Evolutionary conservation across 495 filamentous ascomycete genomes (phyloP).

Genomic region (Penicillium silybi): DNA sequence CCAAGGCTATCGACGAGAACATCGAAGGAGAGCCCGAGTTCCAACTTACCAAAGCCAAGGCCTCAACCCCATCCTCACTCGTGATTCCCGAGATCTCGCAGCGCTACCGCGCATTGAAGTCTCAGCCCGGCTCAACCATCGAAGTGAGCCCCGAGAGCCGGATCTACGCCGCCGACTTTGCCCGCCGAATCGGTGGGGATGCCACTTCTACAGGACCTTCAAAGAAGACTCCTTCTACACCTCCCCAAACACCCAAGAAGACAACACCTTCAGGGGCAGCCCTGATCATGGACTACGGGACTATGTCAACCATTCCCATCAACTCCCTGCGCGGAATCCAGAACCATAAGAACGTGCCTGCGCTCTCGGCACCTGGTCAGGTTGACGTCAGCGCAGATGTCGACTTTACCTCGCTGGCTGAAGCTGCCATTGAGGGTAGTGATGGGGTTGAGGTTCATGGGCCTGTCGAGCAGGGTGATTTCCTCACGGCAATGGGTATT

Average conservation of each 20-base stretch:
- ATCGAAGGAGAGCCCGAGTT: slow-evolving; percentile 63
- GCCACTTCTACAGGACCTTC: slow-evolving; percentile 38
- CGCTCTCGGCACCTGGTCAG: slow-evolving; percentile 71
- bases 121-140: slow-evolving; percentile 61
- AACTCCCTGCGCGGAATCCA: slow-evolving; percentile 88
- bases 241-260: slow-evolving; percentile 38
- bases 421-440: slow-evolving; percentile 69
- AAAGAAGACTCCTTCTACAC: slow-evolving; percentile 9
- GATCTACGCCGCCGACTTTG: slow-evolving; percentile 74
- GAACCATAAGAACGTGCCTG: slow-evolving; percentile 65
- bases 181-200: slow-evolving; percentile 71
- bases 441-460: slow-evolving; percentile 87
- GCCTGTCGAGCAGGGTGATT: slow-evolving; percentile 80
- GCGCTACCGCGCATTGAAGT: slow-evolving; percentile 72
- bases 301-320: slow-evolving; percentile 67
- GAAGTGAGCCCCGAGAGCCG: slow-evolving; percentile 86
- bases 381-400: slow-evolving; percentile 90
- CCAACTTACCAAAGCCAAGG: slow-evolving; percentile 69
- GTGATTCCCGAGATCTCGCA: slow-evolving; percentile 81
- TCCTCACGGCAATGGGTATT: slow-evolving; percentile 76
- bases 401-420: slow-evolving; percentile 81
- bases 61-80: slow-evolving; percentile 72
- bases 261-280: slow-evolving; percentile 71
- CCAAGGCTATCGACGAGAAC: slow-evolving; percentile 49
- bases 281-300: slow-evolving; percentile 92